Evolutionary conservation across 2,329 filamentous ascomycete genomes (phyloP), one percentile per base, ranked within the genome.

Genomic region (Lachnellula suecica): DNA sequence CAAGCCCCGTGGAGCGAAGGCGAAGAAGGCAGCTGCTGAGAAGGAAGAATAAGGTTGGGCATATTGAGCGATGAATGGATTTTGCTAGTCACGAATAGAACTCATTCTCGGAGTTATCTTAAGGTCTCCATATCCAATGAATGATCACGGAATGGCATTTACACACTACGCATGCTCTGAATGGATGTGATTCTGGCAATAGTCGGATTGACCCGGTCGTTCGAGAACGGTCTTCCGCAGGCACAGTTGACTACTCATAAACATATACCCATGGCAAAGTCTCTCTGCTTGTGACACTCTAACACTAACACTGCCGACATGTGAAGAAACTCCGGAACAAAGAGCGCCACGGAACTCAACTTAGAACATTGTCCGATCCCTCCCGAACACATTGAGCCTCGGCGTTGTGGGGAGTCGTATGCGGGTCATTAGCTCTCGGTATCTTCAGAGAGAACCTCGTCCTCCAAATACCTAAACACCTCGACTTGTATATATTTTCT

Each of bases 1-100:
- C 69, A 95, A 96, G 85, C 79, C 80, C 66, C 83, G 91, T 70
- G 91, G 92, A 66, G 79, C 79, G 64, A 90, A 91, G 81, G 89
- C 89, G 68, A 82, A 82, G 78, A 87, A 88, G 80, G 87, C 85
- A 62, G 78, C 64, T 51, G 80, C 78, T 49, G 75, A 74, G 63
- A 72, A 74, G 68, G 73, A 75, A 63, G 72, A 71, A 54, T 69
- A 59, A 62, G 25, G 35, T 24, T 22, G 37, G 31, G 44, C 35
- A 40, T 34, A 47, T 50, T 56, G 51, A 47, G 47, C 35, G 44
- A 43, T 56, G 47, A 55, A 52, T 53, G 49, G 48, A 25, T 51
- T 47, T 60, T 58, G 58, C 52, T 63, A 59, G 61, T 56, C 40
- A 60, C 38, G 53, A 60, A 59, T 55, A 58, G 54, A 59, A 48